Conservation (phyloP, 2,329 filamentous ascomycete species). For the Fulvia fulva region DNA sequence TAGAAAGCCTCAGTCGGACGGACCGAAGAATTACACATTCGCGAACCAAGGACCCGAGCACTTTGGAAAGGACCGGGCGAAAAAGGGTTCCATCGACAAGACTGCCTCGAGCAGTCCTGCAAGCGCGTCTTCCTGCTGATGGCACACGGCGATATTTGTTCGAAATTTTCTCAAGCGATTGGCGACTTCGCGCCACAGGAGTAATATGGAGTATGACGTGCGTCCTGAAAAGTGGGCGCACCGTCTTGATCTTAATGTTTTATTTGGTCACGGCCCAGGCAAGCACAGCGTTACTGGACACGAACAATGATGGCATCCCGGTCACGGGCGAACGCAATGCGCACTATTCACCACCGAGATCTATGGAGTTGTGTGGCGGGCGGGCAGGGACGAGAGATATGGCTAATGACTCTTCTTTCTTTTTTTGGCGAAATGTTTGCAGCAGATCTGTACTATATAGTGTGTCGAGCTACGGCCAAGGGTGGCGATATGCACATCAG, state of each 20-base stretch:
- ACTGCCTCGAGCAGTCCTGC: constrained; percentile 21
- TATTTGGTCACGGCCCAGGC: not conserved
- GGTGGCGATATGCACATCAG: not conserved
- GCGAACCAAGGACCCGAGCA: constrained; percentile 45
- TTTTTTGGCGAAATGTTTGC: not conserved
- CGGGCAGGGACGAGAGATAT: not conserved
- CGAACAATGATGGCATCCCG: not conserved
- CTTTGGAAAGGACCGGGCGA: constrained; percentile 35
- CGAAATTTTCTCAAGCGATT: not conserved
- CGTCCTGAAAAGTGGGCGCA: not conserved
- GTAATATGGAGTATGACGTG: not conserved
- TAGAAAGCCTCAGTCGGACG: constrained; percentile 29
- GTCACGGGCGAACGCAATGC: not conserved
- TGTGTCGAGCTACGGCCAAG: not conserved
- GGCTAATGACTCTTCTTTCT: not conserved
- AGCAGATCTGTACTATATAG: not conserved
- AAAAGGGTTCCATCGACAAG: constrained; percentile 12
- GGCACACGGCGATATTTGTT: not conserved
- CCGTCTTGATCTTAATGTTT: not conserved
- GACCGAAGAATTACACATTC: constrained; percentile 46
- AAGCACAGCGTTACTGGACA: not conserved
- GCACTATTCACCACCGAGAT: not conserved
- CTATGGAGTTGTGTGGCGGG: not conserved
- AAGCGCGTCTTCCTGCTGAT: constrained; percentile 15
- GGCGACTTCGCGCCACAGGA: not conserved